A percentile compares a stretch with the other conserved stretches of the same genome.
Conservation (phyloP, 768 basidiomycete genomes). For the Cubamyces lactineus region DNA sequence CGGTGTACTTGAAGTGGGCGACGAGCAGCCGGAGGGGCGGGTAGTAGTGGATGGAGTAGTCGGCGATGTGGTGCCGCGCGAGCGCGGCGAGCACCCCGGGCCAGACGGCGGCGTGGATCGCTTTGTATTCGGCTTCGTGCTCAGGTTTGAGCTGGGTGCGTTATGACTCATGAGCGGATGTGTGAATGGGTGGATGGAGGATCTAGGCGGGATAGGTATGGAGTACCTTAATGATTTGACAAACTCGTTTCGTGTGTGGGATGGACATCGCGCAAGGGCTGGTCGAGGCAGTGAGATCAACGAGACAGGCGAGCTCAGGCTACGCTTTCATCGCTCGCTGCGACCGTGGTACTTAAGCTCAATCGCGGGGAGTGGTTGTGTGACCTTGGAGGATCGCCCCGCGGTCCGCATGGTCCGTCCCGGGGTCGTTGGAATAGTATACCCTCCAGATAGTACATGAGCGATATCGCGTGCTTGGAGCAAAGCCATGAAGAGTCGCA, state of each 20-base stretch:
- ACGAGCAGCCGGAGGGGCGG: constrained; percentile 67
- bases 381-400: not conserved
- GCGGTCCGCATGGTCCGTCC: constrained; percentile 11
- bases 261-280: constrained; percentile 32
- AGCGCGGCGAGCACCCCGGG: constrained; percentile 68
- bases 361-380: constrained; percentile 7
- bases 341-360: no score
- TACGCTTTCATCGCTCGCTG: no score
- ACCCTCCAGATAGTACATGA: not conserved
- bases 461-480: no score
- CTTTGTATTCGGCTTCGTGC: constrained; percentile 53
- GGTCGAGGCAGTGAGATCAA: not conserved
- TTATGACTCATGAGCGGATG: not conserved
- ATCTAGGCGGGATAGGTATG: not conserved
- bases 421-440: not conserved
- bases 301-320: no score
- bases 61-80: constrained; percentile 61
- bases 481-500: not conserved
- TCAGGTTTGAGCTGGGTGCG: constrained; percentile 55
- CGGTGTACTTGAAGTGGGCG: constrained; percentile 79
- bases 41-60: constrained; percentile 79
- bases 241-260: constrained; percentile 54
- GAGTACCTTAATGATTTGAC: constrained; percentile 70
- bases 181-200: not conserved
- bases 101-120: constrained; percentile 68